Conservation (phyloP, 2,329 filamentous ascomycete genomes). For the Cytospora piceicola region DNA sequence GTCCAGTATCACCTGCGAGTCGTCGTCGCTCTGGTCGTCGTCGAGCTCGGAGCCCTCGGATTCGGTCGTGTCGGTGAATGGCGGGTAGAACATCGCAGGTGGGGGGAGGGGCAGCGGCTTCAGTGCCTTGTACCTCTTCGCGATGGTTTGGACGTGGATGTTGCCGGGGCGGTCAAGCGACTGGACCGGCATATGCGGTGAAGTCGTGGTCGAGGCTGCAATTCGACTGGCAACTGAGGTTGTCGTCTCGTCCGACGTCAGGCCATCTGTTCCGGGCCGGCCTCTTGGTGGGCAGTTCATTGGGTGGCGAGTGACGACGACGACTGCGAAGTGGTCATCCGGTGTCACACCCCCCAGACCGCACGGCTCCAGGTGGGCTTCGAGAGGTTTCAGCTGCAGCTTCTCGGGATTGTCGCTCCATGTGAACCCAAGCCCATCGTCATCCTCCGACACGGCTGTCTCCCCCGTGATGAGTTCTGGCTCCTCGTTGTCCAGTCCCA, state of each 20-base stretch:
- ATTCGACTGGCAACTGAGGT: slow-evolving; percentile 49
- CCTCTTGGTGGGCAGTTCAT: slow-evolving; percentile 33
- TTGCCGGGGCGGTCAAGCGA: slow-evolving; percentile 15
- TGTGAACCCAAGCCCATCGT: slow-evolving; percentile 48
- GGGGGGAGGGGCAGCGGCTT: slow-evolving; percentile 56
- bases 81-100: slow-evolving; percentile 55
- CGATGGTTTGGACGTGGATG: slow-evolving; percentile 52
- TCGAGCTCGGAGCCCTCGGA: slow-evolving; percentile 33
- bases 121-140: slow-evolving; percentile 47
- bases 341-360: slow-evolving; percentile 63
- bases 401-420: slow-evolving; percentile 52
- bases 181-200: slow-evolving; percentile 35
- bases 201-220: slow-evolving; percentile 47
- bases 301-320: slow-evolving; percentile 55
- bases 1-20: slow-evolving; percentile 36
- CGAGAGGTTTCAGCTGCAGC: slow-evolving; percentile 46
- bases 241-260: slow-evolving; percentile 39
- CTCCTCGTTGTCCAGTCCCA: slow-evolving; percentile 35
- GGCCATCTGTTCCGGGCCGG: background rate
- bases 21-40: slow-evolving; percentile 39
- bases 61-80: slow-evolving; percentile 47
- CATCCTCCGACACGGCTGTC: slow-evolving; percentile 43
- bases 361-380: slow-evolving; percentile 59
- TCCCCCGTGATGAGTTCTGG: slow-evolving; percentile 40
- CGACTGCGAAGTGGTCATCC: slow-evolving; percentile 66